Base-by-base conservation (phyloP, 1,284 basidiomycete species). In the Erythrobasidium hasegawianum region DNA sequence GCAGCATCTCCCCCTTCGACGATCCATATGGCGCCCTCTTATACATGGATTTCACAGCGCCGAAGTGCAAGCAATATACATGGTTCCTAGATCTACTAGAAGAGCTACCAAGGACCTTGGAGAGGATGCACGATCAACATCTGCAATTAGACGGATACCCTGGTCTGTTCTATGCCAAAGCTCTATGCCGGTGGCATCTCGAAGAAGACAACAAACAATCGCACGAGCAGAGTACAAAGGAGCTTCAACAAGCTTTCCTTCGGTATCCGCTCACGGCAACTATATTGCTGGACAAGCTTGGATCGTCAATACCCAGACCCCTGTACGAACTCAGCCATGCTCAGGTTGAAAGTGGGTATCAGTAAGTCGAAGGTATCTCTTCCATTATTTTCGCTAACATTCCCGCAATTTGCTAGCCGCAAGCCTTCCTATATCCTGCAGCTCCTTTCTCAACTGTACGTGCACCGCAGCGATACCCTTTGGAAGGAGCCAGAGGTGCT, bases 11-110 rank as follows among this genome's bases (percentile, higher is more conserved):
- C 49, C 55, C 68, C 11, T 68, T 61, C 73, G 83, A 81, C 14
- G 91, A 96, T 74, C 92, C 91, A 0, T 90, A 94, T 72, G 90
- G 90, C 2, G 83, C 86, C 0, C 79, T 87, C 2, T 79, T 91
- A n/a, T 88, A 90, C 56, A 41, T 64, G 16, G 61, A 68, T 27
- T 68, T 64, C 50, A 61, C 59, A 1, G 62, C 67, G 2, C 26
- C 57, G 8, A 64, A 65, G 26, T 24, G 54, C 16, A 45, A 40
- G 26, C 67, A 68, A 47, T 68, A 70, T 39, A 80, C 85, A 40
- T 96, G 91, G 92, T 74, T 95, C 10, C 75, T 91, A 20, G 83
- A 86, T 24, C 76, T 91, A 54, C 86, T 84, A 71, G 67, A 68
- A 1, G 53, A 69, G 0, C 65, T 73, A 27, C 68, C 66, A 0